Evolutionary conservation across 345 rosid genomes (phyloP).

Genomic region (Limnanthes douglasii): DNA sequence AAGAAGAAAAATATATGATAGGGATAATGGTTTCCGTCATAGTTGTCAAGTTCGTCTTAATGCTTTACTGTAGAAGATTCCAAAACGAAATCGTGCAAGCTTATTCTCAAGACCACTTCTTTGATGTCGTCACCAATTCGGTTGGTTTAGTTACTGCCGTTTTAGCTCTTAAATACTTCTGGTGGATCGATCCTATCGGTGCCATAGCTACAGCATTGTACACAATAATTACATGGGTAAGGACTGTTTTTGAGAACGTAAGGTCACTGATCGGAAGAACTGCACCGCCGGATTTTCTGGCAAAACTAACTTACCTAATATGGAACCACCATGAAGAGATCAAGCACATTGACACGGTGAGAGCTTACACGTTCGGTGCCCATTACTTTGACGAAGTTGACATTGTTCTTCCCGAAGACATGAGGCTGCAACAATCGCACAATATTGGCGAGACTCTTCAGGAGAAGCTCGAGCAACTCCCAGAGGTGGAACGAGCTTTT

Average conservation of each 20-base stretch:
- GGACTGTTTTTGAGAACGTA: slow-evolving; percentile 65
- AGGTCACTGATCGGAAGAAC: slow-evolving; percentile 57
- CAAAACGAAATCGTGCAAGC: slow-evolving; percentile 36
- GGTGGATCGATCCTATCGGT: slow-evolving; percentile 55
- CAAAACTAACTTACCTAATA: slow-evolving; percentile 56
- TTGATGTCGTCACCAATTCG: slow-evolving; percentile 45
- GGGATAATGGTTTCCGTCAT: slow-evolving; percentile 42
- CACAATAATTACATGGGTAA: slow-evolving; percentile 65
- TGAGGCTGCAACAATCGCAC: slow-evolving; percentile 53
- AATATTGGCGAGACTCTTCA: slow-evolving; percentile 74
- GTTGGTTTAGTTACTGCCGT: slow-evolving; percentile 36
- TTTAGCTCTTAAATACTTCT: slow-evolving; percentile 23
- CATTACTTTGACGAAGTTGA: slow-evolving; percentile 84
- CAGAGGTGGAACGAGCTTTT: slow-evolving; percentile 75
- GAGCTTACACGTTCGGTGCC: slow-evolving; percentile 72
- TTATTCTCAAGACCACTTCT: slow-evolving; percentile 43
- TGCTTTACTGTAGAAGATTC: slow-evolving; percentile 36
- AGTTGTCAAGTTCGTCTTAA: slow-evolving; percentile 28
- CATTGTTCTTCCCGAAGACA: slow-evolving; percentile 60
- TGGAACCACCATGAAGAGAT: slow-evolving; percentile 81
- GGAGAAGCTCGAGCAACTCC: slow-evolving; percentile 70
- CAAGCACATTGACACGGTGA: slow-evolving; percentile 65
- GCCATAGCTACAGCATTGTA: slow-evolving; percentile 53
- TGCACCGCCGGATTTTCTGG: slow-evolving; percentile 73
- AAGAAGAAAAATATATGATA: slow-evolving; percentile 39